Evolutionary conservation across 2,329 filamentous ascomycete species (phyloP).

Genomic region (Monosporascus sp.): DNA sequence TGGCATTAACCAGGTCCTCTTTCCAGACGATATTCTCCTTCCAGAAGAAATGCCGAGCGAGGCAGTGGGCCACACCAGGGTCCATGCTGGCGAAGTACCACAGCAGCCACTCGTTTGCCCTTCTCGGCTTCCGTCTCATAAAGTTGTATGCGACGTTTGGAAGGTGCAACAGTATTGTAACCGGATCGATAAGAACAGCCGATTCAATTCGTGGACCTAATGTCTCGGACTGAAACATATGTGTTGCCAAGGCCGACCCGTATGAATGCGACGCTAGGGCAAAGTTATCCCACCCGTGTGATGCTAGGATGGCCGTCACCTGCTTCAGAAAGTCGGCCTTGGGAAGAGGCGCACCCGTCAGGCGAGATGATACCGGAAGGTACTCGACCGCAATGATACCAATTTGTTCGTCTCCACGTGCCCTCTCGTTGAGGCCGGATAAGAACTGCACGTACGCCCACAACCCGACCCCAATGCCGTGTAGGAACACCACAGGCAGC

Average conservation of each 20-base stretch:
- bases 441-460: constrained; percentile 57
- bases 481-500: constrained; percentile 61
- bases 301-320: constrained; percentile 50
- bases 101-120: constrained; percentile 64
- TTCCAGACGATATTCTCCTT: constrained; percentile 65
- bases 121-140: constrained; percentile 43
- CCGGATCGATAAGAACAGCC: constrained; percentile 51
- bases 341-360: constrained; percentile 47
- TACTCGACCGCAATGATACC: constrained; percentile 62
- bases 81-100: constrained; percentile 68
- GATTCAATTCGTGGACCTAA: constrained; percentile 46
- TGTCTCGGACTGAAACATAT: constrained; percentile 47
- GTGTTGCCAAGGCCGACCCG: constrained; percentile 57
- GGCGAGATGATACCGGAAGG: constrained; percentile 59
- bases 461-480: constrained; percentile 66
- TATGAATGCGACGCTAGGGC: constrained; percentile 60
- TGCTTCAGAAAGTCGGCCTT: constrained; percentile 50
- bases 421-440: constrained; percentile 37
- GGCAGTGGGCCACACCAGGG: constrained; percentile 57
- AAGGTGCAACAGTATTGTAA: constrained; percentile 61
- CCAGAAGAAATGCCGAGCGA: constrained; percentile 68
- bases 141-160: constrained; percentile 71
- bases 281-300: constrained; percentile 53
- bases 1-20: constrained; percentile 47
- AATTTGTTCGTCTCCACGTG: constrained; percentile 37